A percentile compares a stretch with the other conserved stretches of the same genome.
These are phyloP conservation scores for Metarhizium robertsii DNA, from an alignment of 2,329 filamentous ascomycete species.

Conservation along the genomic window DNA sequence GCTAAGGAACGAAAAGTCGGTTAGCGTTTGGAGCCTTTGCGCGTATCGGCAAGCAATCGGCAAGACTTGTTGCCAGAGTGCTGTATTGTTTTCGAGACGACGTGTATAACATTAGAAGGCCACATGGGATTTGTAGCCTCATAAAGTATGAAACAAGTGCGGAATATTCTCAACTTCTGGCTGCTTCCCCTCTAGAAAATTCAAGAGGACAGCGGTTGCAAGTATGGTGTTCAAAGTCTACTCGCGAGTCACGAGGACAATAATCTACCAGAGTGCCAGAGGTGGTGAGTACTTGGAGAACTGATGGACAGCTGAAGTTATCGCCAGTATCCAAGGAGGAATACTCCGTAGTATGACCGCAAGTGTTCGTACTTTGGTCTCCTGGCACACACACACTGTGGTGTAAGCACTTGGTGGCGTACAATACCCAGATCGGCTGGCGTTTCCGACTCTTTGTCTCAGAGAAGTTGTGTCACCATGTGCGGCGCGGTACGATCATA, in stretches of 20 bases:
- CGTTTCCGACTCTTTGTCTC: conserved; percentile 2
- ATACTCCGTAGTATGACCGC: not conserved
- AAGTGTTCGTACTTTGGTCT: not conserved
- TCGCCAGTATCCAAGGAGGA: not conserved
- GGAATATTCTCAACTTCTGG: not conserved
- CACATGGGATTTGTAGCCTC: not conserved
- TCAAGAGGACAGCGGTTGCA: too few species aligned
- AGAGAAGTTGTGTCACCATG: not conserved
- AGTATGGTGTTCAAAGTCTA: not conserved
- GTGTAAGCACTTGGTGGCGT: not conserved
- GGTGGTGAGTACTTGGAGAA: not conserved
- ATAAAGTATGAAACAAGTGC: not conserved
- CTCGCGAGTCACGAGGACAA: not conserved
- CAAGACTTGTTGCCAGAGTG: not conserved
- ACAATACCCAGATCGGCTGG: conserved; percentile 3
- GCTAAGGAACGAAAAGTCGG: not conserved
- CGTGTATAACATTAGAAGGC: not conserved
- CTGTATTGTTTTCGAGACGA: not conserved
- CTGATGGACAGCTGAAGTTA: not conserved
- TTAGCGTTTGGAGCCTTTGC: not conserved
- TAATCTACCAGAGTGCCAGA: not conserved
- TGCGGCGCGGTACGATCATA: not conserved
- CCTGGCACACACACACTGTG: not conserved
- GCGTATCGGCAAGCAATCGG: not conserved
- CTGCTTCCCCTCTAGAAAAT: too few species aligned